Conservation (phyloP, 1,284 basidiomycete genomes). For the Ustilago trichophora region DNA sequence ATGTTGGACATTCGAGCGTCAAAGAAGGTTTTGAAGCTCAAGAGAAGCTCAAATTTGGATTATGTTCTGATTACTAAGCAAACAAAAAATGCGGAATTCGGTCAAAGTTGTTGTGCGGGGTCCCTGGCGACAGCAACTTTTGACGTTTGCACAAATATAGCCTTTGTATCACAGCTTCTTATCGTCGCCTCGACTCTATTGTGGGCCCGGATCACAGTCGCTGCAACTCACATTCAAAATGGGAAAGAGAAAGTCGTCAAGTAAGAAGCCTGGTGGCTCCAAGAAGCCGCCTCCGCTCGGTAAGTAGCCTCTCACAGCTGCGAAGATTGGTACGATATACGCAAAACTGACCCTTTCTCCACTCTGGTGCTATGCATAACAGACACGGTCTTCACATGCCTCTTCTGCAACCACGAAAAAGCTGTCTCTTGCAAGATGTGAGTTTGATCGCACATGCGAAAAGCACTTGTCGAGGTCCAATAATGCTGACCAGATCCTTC, state of each 20-base stretch:
- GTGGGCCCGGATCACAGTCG: not conserved
- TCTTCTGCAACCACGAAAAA: conserved; percentile 91
- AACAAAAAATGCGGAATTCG: not conserved
- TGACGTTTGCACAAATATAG: not conserved
- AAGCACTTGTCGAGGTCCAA: no score
- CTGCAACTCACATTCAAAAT: conserved; percentile 14
- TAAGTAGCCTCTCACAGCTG: conserved; percentile 17
- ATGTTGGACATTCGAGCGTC: no score
- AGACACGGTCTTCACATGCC: conserved; percentile 68
- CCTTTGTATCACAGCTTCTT: not conserved
- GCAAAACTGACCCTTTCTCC: not conserved
- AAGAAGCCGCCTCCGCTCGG: conserved; percentile 57
- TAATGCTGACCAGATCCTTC: no score
- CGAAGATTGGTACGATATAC: no score
- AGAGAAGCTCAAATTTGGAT: conserved; percentile 25
- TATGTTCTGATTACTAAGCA: conserved; percentile 9
- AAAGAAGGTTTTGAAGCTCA: conserved; percentile 1
- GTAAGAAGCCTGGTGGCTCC: conserved; percentile 52
- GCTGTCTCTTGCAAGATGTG: conserved; percentile 84
- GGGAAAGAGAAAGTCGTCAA: conserved; percentile 60
- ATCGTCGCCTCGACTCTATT: not conserved
- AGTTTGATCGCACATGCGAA: no score
- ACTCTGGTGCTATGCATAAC: conserved; percentile 5
- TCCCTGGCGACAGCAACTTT: conserved; percentile 13
- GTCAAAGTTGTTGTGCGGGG: not conserved